Percentiles rank a stretch among this genome's conserved stretches.
These are phyloP conservation scores for Pistacia vera DNA, from an alignment of 345 rosid species.

Conservation along the genomic window DNA sequence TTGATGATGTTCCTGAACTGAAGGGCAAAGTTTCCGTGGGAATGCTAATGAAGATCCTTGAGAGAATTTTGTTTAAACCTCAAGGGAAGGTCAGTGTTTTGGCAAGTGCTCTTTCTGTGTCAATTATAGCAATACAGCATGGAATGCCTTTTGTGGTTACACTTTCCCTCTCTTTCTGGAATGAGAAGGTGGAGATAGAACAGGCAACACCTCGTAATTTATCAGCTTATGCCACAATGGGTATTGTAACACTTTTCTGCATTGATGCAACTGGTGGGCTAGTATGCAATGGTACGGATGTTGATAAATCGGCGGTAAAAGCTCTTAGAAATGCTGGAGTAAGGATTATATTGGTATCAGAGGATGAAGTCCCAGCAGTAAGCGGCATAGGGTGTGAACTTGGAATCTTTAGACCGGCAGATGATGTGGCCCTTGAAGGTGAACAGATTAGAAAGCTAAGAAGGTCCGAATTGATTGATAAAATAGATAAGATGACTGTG, in stretches of 20 bases:
- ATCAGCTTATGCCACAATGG: too few species aligned
- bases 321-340: slow-evolving; percentile 14
- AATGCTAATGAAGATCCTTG: slow-evolving; percentile 14
- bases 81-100: slow-evolving; percentile 20
- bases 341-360: slow-evolving; percentile 23
- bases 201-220: slow-evolving; percentile 19
- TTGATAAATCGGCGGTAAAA: slow-evolving; percentile 3
- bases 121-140: background rate
- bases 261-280: slow-evolving; percentile 10
- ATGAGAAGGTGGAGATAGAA: background rate
- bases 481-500: background rate
- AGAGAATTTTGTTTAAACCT: slow-evolving; percentile 23
- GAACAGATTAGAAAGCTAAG: background rate
- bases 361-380: slow-evolving; percentile 15
- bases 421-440: slow-evolving; percentile 15
- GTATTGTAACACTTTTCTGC: too few species aligned
- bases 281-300: slow-evolving; percentile 1
- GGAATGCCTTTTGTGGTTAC: slow-evolving; percentile 19
- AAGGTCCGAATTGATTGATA: background rate
- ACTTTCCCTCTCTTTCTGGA: slow-evolving; percentile 15
- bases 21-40: slow-evolving; percentile 22
- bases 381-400: slow-evolving; percentile 18
- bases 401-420: slow-evolving; percentile 11
- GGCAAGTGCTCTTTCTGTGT: slow-evolving; percentile 19
- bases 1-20: background rate